phyloP scores from a whole-genome alignment of 2,329 filamentous ascomycete species.

The Colletotrichum sp. region DNA sequence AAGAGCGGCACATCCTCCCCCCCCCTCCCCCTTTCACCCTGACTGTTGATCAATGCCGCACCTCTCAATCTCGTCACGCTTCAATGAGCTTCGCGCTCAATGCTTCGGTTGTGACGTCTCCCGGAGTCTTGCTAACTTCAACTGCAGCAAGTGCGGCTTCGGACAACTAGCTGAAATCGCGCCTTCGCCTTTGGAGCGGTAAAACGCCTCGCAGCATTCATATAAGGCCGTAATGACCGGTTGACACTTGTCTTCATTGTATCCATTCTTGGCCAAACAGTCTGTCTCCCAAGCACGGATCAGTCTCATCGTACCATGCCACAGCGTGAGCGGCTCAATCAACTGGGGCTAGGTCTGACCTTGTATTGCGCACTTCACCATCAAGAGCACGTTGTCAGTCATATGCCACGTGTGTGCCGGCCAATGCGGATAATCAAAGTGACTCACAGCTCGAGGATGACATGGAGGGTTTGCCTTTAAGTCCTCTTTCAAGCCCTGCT shows the following conservation, averaged over 20 bases:
- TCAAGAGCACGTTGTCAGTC: background rate
- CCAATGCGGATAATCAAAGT: background rate
- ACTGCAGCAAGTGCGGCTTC: constrained; percentile 75
- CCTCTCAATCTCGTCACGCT: background rate
- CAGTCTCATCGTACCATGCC: background rate
- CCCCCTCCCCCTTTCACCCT: constrained; percentile 9
- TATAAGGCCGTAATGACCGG: constrained; percentile 83
- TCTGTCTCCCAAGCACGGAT: constrained; percentile 50
- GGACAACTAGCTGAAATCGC: constrained; percentile 85
- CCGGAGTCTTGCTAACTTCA: constrained; percentile 84
- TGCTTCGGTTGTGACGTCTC: constrained; percentile 34
- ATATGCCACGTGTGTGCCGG: background rate
- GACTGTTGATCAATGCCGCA: background rate
- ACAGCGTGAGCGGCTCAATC: background rate
- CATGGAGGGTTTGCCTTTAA: constrained; percentile 79
- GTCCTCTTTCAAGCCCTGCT: constrained; percentile 64
- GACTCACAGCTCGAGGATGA: constrained; percentile 78
- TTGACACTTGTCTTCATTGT: constrained; percentile 84
- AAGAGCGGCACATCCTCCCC: constrained; percentile 46
- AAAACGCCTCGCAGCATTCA: constrained; percentile 91
- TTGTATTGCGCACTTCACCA: background rate
- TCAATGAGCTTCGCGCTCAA: background rate
- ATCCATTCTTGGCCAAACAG: constrained; percentile 84
- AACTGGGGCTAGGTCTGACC: background rate
- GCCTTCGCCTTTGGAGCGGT: constrained; percentile 76